A percentile compares a stretch with the other conserved stretches of the same genome.
Evolutionary conservation across 2,329 filamentous ascomycete species (phyloP).

Genomic region (Microcera coccophila): DNA sequence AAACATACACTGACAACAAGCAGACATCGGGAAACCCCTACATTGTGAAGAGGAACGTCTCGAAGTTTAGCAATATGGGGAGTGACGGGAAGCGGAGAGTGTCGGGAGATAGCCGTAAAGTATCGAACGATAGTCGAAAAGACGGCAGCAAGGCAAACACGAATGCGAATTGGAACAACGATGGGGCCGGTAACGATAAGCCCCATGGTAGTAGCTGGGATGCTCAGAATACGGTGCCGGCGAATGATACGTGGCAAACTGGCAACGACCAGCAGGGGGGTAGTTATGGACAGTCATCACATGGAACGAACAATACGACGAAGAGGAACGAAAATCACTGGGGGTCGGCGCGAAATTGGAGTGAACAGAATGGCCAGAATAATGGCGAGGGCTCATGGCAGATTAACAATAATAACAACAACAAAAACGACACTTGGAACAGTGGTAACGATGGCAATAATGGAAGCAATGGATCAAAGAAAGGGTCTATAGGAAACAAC

Average conservation of each 20-base stretch:
- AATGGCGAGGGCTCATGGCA: no score
- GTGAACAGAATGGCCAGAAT: no score
- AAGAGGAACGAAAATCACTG: not conserved
- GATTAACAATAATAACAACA: conserved; percentile 11
- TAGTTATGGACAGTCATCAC: no score
- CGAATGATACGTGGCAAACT: not conserved
- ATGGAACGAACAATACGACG: not conserved
- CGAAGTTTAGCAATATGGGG: conserved; percentile 16
- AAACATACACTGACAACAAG: not conserved
- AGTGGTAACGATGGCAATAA: conserved; percentile 1
- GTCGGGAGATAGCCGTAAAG: conserved; percentile 6
- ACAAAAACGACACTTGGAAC: conserved; percentile 15
- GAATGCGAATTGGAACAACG: conserved; percentile 2
- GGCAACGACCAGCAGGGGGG: not conserved
- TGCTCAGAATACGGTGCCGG: not conserved
- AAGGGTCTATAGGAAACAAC: conserved; percentile 16
- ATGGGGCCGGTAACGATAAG: not conserved
- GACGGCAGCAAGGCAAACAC: conserved; percentile 1
- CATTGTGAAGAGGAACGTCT: conserved; percentile 16
- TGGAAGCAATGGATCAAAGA: not conserved
- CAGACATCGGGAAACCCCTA: conserved; percentile 27
- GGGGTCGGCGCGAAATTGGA: no score
- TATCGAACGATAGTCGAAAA: not conserved
- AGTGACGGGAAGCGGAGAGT: conserved; percentile 6
- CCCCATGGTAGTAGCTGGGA: not conserved